Evolutionary conservation across 192 early-diverging fungal genomes (phyloP), one percentile per base, ranked within the genome.

Genomic region (Coemansia sp.): DNA sequence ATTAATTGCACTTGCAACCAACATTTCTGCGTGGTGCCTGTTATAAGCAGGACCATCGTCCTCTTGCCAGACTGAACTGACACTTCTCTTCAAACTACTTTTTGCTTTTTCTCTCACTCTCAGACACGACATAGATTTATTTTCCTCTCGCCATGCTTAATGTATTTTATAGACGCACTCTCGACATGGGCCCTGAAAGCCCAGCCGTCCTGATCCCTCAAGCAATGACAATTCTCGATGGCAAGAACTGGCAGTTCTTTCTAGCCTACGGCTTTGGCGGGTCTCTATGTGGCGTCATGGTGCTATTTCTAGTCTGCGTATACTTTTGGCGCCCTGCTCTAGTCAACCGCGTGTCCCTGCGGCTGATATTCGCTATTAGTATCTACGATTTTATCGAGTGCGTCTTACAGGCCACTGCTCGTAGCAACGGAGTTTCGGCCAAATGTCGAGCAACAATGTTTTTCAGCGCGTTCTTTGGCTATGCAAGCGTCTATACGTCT

Each of bases 341-440:
- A 19, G 77, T 74, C 2, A 74, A 79, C 32, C 77, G 77, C 10
- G 57, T 79, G 3, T 79, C 77, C 3, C 39, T 79, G 17, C 68
- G 77, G 0, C 65, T 79, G 6, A 79, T 79, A 39, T 74, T 79
- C 45, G 51, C 57, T 19, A 79, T 79, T 9, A 68, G 77, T 8
- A 10, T 79, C 15, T 66, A 59, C 27, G 77, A 79, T 19, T 74
- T 70, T 61, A 48, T 67, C 4, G 68, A 70, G 21, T 74, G 72
- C 21, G 29, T 71, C n/a, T 0, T 64, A 17, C 68, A 73, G 36
- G 34, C 25, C 9, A 17, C n/a, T 10, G 39, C 70, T 9, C 32
- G 27, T 9, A 11, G 1, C 7, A 11, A n/a, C 5, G 11, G 21
- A 15, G 7, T 53, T 3, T 53, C 27, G 10, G 21, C 37, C 0